Evolutionary conservation across 2,329 filamentous ascomycete species (phyloP), one percentile per base, ranked within the genome.

Genomic region (Magnaporthiopsis poae): DNA sequence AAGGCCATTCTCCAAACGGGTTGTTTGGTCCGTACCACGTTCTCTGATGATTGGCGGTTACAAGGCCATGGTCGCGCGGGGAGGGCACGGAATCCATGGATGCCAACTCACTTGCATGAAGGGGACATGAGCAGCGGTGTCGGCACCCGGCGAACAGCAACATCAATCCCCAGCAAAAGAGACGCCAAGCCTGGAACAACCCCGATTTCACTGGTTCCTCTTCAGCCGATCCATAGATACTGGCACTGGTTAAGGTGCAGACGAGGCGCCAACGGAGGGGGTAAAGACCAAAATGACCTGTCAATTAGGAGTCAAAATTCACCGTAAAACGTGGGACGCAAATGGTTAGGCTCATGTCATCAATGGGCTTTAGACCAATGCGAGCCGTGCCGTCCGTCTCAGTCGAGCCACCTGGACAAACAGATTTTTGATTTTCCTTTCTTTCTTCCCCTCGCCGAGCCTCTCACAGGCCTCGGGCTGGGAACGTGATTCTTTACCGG

Each of bases 341-440:
- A 46, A 39, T 13, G 39, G 46, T 56, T 25, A 25, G 8, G 46
- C 46, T 25, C 46, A n/a, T n/a, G 21, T 56, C 46, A 25, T 21
- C 21, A 11, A n/a, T 56, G 13, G n/a, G 46, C n/a, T 25, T 56
- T n/a, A 11, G 46, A 21, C 46, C 35, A 63, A 63, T 63, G 36
- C 62, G 62, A 39, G 62, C 62, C 62, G 62, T 63, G 62, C 62
- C 62, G 62, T 25, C 46, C 35, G n/a, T 27, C 35, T 63, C 27
- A 52, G 46, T n/a, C 46, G 46, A 25, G 46, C 46, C 46, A 56
- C 21, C n/a, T 52, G 21, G 35, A 33, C 25, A 31, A 59, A 13
- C 46, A 64, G 18, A 9, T n/a, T 56, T 21, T 21, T n/a, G 5
- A 7, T 52, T 56, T 25, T 56, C 8, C 5, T 56, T 25, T n/a